A percentile compares a stretch with the other conserved stretches of the same genome.
phyloP scores from a whole-genome alignment of 208 protist species.

The Leishmania mexicana region DNA sequence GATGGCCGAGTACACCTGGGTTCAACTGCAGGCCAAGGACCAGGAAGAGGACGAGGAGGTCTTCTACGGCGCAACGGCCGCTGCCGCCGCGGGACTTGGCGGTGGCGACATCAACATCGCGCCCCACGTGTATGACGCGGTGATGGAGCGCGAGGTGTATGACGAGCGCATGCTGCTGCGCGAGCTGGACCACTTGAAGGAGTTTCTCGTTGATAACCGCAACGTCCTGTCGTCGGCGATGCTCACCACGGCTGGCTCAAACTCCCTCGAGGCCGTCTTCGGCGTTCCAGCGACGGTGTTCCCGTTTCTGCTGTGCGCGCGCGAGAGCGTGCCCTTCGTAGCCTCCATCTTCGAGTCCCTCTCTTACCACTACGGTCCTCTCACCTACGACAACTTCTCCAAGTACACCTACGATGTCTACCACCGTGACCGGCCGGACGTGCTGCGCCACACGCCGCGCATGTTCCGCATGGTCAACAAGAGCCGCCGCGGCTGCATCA shows the following conservation, averaged over 20 bases:
- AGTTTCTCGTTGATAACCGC: slow-evolving; percentile 79
- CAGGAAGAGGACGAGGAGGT: slow-evolving; percentile 45
- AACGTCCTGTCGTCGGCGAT: slow-evolving; percentile 69
- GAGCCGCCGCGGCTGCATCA: slow-evolving; percentile 71
- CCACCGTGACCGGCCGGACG: slow-evolving; percentile 58
- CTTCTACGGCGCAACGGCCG: slow-evolving; percentile 35
- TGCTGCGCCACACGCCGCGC: slow-evolving; percentile 70
- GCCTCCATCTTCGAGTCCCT: slow-evolving; percentile 59
- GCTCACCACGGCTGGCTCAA: slow-evolving; percentile 69
- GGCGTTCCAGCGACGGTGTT: slow-evolving; percentile 87
- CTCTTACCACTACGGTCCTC: slow-evolving; percentile 54
- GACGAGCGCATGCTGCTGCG: slow-evolving; percentile 54
- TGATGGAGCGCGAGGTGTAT: slow-evolving; percentile 40
- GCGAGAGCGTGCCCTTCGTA: slow-evolving; percentile 76
- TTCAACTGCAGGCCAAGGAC: slow-evolving; percentile 29
- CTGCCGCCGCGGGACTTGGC: slow-evolving; percentile 16
- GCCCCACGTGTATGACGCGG: slow-evolving; percentile 34
- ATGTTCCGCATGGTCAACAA: slow-evolving; percentile 86
- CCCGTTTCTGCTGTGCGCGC: slow-evolving; percentile 76
- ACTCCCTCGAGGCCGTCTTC: slow-evolving; percentile 85
- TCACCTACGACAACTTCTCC: slow-evolving; percentile 69
- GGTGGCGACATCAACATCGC: slow-evolving; percentile 36
- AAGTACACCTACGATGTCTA: slow-evolving; percentile 70
- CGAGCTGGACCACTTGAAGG: slow-evolving; percentile 72
- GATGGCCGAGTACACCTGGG: slow-evolving; percentile 20